phyloP scores from a whole-genome alignment of 2,329 filamentous ascomycete genomes.

The Colletotrichum sp. region DNA sequence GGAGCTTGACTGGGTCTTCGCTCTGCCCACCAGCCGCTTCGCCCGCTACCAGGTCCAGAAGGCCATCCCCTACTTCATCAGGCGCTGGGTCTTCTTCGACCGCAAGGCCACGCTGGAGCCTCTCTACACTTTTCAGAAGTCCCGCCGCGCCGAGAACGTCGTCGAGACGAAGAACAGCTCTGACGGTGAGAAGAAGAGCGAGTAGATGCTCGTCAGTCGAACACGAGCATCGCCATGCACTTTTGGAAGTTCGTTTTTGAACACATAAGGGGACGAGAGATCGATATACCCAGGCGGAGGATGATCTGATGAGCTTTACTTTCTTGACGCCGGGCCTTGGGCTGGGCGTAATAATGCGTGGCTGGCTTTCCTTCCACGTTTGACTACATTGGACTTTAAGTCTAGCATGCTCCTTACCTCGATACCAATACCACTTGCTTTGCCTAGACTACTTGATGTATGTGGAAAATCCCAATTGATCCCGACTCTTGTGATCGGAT shows the following conservation, averaged over 20 bases:
- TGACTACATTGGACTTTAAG: neutral
- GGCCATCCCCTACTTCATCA: slow-evolving; percentile 37
- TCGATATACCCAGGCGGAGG: slow-evolving; percentile 10
- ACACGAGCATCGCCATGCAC: neutral
- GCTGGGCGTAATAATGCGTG: neutral
- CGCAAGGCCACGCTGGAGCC: slow-evolving; percentile 40
- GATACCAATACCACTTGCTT: neutral
- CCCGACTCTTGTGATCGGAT: no score
- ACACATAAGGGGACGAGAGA: neutral
- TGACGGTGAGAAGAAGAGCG: slow-evolving; percentile 18
- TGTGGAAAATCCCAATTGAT: neutral
- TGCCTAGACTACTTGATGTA: neutral
- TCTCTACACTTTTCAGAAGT: slow-evolving; percentile 42
- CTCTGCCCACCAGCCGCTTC: slow-evolving; percentile 35
- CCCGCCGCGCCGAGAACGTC: neutral
- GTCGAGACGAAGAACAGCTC: neutral
- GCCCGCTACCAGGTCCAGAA: slow-evolving; percentile 36
- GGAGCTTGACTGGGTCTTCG: slow-evolving; percentile 46
- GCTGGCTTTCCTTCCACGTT: neutral
- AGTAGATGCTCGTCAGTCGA: neutral
- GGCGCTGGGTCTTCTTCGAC: slow-evolving; percentile 31
- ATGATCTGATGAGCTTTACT: neutral
- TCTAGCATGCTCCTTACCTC: neutral
- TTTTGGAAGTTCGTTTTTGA: neutral
- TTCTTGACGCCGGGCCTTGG: neutral